Evolutionary conservation across 306 rosid genomes (phyloP).

Genomic region (Heteromeles arbutifolia): DNA sequence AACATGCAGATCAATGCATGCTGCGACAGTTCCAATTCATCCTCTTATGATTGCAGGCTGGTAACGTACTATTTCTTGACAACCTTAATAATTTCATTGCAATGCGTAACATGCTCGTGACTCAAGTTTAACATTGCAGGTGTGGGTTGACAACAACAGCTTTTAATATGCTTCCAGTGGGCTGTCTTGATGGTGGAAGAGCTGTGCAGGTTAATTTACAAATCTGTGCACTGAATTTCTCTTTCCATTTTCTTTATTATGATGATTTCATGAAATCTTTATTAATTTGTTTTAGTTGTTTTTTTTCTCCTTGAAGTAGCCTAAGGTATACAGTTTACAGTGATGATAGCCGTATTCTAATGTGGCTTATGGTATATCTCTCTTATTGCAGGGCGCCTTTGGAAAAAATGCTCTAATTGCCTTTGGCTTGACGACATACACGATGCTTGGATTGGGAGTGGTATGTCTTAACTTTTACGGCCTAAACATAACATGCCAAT

Average conservation of each 20-base stretch:
- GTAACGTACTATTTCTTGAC: slow-evolving; percentile 41
- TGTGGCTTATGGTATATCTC: not conserved
- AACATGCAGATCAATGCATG: slow-evolving; percentile 77
- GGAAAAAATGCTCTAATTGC: slow-evolving; percentile 69
- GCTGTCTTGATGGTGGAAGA: slow-evolving; percentile 98
- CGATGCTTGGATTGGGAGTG: slow-evolving; percentile 88
- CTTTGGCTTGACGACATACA: slow-evolving; percentile 71
- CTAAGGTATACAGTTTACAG: not conserved
- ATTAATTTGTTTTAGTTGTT: not conserved
- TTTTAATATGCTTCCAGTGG: slow-evolving; percentile 97
- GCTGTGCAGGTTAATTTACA: slow-evolving; percentile 64
- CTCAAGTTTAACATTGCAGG: slow-evolving; percentile 45
- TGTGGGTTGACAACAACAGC: slow-evolving; percentile 93
- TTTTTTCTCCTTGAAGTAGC: too few relatives aligned
- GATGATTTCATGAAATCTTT: not conserved
- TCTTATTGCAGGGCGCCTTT: slow-evolving; percentile 70
- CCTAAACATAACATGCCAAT: not conserved
- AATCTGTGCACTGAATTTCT: not conserved
- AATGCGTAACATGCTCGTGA: slow-evolving; percentile 3
- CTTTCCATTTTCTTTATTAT: not conserved
- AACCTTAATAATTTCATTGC: slow-evolving; percentile 20
- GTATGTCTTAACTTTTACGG: slow-evolving; percentile 25
- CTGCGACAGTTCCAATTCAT: slow-evolving; percentile 82
- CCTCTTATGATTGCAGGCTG: slow-evolving; percentile 98
- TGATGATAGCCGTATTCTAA: not conserved